Evolutionary conservation across 1,139 yeast genomes (phyloP), one percentile per base, ranked within the genome.

Genomic region (Geotrichum reessii): DNA sequence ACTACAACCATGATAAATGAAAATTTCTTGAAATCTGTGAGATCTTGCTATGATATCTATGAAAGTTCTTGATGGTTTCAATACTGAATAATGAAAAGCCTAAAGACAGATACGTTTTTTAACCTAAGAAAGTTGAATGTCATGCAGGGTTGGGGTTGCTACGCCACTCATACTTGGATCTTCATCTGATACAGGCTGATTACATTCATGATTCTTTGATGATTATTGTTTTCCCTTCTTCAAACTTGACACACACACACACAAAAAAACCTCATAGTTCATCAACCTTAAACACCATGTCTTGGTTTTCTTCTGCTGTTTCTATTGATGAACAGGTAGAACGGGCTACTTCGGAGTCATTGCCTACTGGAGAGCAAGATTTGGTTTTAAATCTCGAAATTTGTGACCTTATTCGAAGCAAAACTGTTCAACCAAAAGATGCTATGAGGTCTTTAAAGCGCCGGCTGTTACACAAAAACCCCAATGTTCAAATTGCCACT

Each of bases 311-410:
- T 2, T 74, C 76, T 22, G 72, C 78, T 19, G 73, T 78, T 4
- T 79, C 80, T 22, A 75, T 88, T 49, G 96, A 87, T 64, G 79
- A 77, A 58, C 81, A 85, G 66, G 83, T 92, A 55, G 81, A 80
- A 57, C 83, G 81, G 65, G 96, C 97, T 12, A 90, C 98, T 0
- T 86, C 95, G 37, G 97, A 90, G 71, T 76, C 88, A 22, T 86
- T 93, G 55, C 98, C 98, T 2, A 85, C 87, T 67, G 98, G 98
- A 2, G 97, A 90, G 66, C 80, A 89, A 58, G 97, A 92, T 67
- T 78, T 89, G 63, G 82, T 86, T 6, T 78, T 82, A 56, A 92
- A 95, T 9, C 77, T 93, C 62, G 99, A 93, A 70, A 82, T 93
- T 60, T 88, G 97, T 58, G 99, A 93, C 73, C 71, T 85, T 55